phyloP scores from a whole-genome alignment of 2,329 filamentous ascomycete species.

The Colletotrichum acutatum region DNA sequence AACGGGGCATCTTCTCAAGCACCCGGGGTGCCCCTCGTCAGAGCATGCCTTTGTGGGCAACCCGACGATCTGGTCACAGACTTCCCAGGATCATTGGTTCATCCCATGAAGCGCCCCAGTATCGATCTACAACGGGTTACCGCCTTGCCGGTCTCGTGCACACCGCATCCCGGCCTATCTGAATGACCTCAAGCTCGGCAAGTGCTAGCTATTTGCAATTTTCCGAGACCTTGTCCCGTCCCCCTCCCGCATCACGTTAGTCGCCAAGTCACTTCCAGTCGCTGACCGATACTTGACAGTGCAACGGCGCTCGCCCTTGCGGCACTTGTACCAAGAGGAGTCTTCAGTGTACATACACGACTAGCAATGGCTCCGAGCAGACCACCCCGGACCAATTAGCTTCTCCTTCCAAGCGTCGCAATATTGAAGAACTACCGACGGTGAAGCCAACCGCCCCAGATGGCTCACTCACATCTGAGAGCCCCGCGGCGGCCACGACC shows the following conservation, averaged over 20 bases:
- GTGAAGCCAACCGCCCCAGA: conserved; percentile 16
- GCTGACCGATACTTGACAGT: conserved; percentile 36
- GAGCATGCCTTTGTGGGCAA: conserved; percentile 10
- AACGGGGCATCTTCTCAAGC: conserved; percentile 6
- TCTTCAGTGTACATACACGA: conserved; percentile 37
- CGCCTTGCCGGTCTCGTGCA: conserved; percentile 22
- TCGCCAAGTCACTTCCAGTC: background rate
- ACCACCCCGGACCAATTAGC: conserved; percentile 25
- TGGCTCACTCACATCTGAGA: conserved; percentile 13
- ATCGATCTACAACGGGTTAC: conserved; percentile 11
- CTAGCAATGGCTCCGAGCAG: conserved; percentile 26
- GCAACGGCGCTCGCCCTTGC: conserved; percentile 40
- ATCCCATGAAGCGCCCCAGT: conserved; percentile 12
- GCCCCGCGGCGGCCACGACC: conserved; percentile 21
- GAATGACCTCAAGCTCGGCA: conserved; percentile 10
- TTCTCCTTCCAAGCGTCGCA: conserved; percentile 34
- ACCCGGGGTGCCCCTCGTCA: conserved; percentile 12
- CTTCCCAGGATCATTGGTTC: conserved; percentile 19
- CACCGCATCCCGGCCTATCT: background rate
- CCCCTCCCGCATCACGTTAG: background rate
- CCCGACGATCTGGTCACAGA: conserved; percentile 24
- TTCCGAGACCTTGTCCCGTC: background rate
- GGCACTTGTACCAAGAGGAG: conserved; percentile 39
- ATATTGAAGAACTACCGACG: conserved; percentile 28
- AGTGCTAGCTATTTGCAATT: conserved; percentile 14